Base-by-base conservation (phyloP, 1,284 basidiomycete genomes). In the Cryptococcus sp. region DNA sequence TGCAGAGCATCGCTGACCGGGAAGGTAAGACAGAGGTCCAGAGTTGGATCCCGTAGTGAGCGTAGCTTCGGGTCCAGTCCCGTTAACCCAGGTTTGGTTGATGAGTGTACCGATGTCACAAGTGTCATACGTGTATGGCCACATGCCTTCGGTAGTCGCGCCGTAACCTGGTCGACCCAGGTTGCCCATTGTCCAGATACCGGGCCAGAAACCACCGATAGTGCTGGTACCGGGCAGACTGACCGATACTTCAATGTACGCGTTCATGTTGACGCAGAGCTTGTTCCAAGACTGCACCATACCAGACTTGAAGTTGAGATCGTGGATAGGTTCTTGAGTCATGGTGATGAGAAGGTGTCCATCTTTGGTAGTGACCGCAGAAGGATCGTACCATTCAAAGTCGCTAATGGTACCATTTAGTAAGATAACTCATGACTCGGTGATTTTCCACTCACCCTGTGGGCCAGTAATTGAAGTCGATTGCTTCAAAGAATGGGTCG, bases 281-380 rank as follows among this genome's bases (percentile, higher is more conserved):
- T 79, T 74, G 67, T 83, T 83, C 82, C 82, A 83, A 0, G 78
- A 75, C 59, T 81, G 80, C 19, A 83, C 54, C 79, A 82, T 82
- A 27, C 82, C 83, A 10, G 79, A 80, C 52, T 86, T 82, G 75
- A 88, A 95, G 68, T 90, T 80, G 62, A 97, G 81, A 58, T 84
- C 85, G 77, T 97, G 87, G 47, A 82, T 88, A 49, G 81, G 69
- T 68, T 86, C 86, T 66, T 85, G 68, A 0, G 82, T 85, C 58
- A 95, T 78, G 0, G 88, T 91, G 69, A 99, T 88, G 67, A 89
- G 83, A 39, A 99, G 84, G 43, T 86, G 81, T n/a, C 95, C 95
- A 66, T 86, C 82, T 54, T 80, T 80, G 3, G 95, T 99, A 2
- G 85, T 90, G 55, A 93, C 81, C 3, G 89, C 88, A 7, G 81